These are phyloP conservation scores for Furcasterigmium sp. DNA, from an alignment of 2,329 filamentous ascomycete genomes.

Conservation along the genomic window DNA sequence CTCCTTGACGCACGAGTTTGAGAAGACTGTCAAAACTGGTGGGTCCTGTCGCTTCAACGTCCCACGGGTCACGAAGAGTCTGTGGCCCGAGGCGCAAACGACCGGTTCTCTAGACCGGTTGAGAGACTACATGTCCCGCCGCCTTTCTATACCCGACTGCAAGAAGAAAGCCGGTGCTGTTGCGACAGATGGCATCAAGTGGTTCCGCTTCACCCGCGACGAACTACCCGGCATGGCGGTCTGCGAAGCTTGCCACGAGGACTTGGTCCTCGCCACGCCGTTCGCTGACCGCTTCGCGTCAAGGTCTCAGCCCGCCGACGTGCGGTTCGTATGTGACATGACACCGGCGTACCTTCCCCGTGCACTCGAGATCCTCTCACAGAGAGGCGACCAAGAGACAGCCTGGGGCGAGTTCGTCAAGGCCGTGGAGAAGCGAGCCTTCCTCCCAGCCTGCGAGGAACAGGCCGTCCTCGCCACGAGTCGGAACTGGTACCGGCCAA, in stretches of 20 bases:
- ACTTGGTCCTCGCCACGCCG: slow-evolving; percentile 6
- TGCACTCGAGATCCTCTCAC: slow-evolving; percentile 7
- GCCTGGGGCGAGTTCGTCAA: slow-evolving; percentile 25
- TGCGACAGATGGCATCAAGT: slow-evolving; percentile 20
- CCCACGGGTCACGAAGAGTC: slow-evolving; percentile 23
- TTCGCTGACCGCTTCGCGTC: slow-evolving; percentile 6
- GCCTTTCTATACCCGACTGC: slow-evolving; percentile 20
- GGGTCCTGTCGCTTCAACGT: slow-evolving; percentile 23
- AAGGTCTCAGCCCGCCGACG: slow-evolving; percentile 16
- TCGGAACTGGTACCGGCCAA: slow-evolving; percentile 19
- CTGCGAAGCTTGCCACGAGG: slow-evolving; percentile 12
- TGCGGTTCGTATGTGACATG: slow-evolving; percentile 27
- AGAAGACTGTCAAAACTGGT: slow-evolving; percentile 13
- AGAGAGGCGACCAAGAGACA: slow-evolving; percentile 10
- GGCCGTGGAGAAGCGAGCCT: slow-evolving; percentile 14
- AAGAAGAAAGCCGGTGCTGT: slow-evolving; percentile 15
- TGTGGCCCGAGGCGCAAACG: slow-evolving; percentile 25
- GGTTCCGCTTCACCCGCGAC: slow-evolving; percentile 11
- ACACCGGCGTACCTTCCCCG: slow-evolving; percentile 18
- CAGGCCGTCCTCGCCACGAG: slow-evolving; percentile 14
- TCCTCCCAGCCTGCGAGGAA: slow-evolving; percentile 22
- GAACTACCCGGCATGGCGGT: slow-evolving; percentile 5
- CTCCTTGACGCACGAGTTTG: slow-evolving; percentile 21
- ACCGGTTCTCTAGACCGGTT: slow-evolving; percentile 18
- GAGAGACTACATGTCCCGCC: slow-evolving; percentile 20